A percentile compares a stretch with the other conserved stretches of the same genome.
phyloP scores from a whole-genome alignment of 495 filamentous ascomycete species.

The Penicillium egyptiacum region DNA sequence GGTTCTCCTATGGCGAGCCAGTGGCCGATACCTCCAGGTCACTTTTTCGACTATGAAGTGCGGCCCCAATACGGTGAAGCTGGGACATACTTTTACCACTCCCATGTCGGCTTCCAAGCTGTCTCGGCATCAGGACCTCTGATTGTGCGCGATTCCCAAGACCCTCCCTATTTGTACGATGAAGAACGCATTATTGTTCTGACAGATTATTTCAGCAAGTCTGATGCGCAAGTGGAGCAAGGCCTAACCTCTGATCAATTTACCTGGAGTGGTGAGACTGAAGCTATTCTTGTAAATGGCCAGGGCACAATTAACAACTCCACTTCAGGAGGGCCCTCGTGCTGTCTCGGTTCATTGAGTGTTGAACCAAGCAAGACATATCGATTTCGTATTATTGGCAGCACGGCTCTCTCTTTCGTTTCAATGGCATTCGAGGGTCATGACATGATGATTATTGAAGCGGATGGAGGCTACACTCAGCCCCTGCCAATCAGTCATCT shows the following conservation, averaged over 20 bases:
- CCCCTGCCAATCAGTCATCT: conserved; percentile 46
- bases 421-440: conserved; percentile 54
- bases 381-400: conserved; percentile 55
- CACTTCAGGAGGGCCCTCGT: too few relatives aligned
- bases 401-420: conserved; percentile 51
- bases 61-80: conserved; percentile 46
- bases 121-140: conserved; percentile 53
- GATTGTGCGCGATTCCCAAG: conserved; percentile 49
- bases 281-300: conserved; percentile 53
- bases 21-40: conserved; percentile 58
- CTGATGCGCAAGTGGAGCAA: conserved; percentile 42
- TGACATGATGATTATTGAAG: conserved; percentile 50
- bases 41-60: conserved; percentile 65
- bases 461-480: conserved; percentile 57
- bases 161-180: conserved; percentile 50
- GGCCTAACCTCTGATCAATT: conserved; percentile 30
- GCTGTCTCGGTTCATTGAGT: conserved; percentile 14
- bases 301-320: too few relatives aligned
- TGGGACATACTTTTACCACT: conserved; percentile 62
- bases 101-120: conserved; percentile 58
- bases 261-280: conserved; percentile 35
- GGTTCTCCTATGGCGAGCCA: conserved; percentile 53
- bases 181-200: conserved; percentile 55
- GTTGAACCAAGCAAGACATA: conserved; percentile 59
- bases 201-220: conserved; percentile 50